Conservation (phyloP, 108 stramenopile species). For the Fragilaria crotonensis region DNA sequence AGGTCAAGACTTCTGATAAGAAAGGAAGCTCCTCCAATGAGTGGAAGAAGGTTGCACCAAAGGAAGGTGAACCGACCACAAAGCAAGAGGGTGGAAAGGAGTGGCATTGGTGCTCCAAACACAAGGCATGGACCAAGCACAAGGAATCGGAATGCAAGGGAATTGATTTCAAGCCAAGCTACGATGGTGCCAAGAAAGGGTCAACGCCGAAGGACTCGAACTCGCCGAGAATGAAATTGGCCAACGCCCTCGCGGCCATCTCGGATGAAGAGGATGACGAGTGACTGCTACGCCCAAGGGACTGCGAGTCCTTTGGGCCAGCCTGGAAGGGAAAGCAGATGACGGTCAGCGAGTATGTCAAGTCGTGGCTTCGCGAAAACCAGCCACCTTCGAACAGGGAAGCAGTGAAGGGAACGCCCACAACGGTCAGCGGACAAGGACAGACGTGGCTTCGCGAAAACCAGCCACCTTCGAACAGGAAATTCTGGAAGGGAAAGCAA, state of each 20-base stretch:
- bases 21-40: too few species aligned
- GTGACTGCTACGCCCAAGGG: background rate
- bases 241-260: background rate
- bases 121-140: constrained; percentile 5
- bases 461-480: too few species aligned
- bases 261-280: background rate
- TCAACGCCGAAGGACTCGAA: background rate
- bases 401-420: background rate
- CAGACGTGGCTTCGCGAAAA: too few species aligned
- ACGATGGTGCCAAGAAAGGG: too few species aligned
- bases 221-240: background rate
- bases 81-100: background rate
- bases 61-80: background rate
- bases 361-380: background rate
- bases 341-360: too few species aligned
- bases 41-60: background rate
- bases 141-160: background rate
- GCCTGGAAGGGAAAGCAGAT: too few species aligned
- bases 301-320: background rate
- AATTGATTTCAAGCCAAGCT: too few species aligned
- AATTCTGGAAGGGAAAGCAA: too few species aligned
- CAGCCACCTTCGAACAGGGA: too few species aligned
- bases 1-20: background rate
- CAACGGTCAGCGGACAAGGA: background rate
- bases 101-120: background rate